Conservation (phyloP, 306 rosid species). For the Cucumis hystrix region DNA sequence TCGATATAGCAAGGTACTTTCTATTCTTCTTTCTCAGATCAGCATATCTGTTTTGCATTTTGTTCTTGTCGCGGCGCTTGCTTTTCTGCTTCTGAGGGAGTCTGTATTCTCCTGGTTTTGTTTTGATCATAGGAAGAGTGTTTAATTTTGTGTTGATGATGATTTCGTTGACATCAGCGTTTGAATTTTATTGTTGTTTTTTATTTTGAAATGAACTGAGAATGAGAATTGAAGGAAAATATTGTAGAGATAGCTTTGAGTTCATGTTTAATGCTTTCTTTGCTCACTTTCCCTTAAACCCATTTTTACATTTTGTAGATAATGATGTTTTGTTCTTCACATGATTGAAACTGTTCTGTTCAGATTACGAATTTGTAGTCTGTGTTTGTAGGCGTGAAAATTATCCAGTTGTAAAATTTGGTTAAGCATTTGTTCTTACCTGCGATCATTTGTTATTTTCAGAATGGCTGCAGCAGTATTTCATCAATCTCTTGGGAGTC, state of each 20-base stretch:
- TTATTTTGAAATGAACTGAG: neutral
- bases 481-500: constrained; percentile 43
- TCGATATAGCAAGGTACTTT: constrained; percentile 8
- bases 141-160: neutral
- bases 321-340: neutral
- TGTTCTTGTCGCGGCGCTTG: constrained; percentile 1
- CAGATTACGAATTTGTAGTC: neutral
- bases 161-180: neutral
- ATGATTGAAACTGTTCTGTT: neutral
- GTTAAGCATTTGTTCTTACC: neutral
- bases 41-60: neutral
- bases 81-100: neutral
- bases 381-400: neutral
- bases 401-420: neutral
- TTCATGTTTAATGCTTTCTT: neutral
- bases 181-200: neutral
- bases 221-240: neutral
- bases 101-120: neutral
- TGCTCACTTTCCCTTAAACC: neutral
- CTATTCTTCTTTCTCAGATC: neutral
- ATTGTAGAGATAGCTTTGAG: neutral
- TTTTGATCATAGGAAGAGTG: neutral
- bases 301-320: neutral
- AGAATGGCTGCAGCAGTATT: constrained; percentile 71
- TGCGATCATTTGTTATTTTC: constrained; percentile 22